Evolutionary conservation across 2,329 filamentous ascomycete species (phyloP).

Genomic region (Plenodomus tracheiphilus): DNA sequence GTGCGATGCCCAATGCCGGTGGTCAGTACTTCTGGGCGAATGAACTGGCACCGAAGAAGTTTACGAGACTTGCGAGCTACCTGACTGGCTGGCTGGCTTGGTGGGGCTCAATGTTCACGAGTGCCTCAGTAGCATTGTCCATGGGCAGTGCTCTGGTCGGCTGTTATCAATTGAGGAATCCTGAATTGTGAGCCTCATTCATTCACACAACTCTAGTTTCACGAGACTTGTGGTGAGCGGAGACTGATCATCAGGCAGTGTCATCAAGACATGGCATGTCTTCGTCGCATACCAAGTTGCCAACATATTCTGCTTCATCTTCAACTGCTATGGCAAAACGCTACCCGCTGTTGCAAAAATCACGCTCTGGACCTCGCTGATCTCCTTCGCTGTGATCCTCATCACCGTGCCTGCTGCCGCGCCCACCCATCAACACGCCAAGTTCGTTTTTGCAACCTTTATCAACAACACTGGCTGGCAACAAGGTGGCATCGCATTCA

Average conservation of each 20-base stretch:
- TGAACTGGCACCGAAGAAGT: constrained; percentile 52
- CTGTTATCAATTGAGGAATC: constrained; percentile 57
- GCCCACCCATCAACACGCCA: constrained; percentile 49
- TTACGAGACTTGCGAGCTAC: constrained; percentile 52
- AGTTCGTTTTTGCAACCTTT: constrained; percentile 58
- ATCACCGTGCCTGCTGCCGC: constrained; percentile 53
- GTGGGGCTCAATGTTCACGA: constrained; percentile 59
- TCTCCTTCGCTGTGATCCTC: constrained; percentile 54
- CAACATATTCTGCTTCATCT: constrained; percentile 54
- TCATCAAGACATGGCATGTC: constrained; percentile 41
- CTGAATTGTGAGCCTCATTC: constrained; percentile 52
- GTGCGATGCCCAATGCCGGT: constrained; percentile 55
- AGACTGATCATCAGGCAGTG: constrained; percentile 14
- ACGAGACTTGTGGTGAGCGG: not conserved
- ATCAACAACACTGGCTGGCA: constrained; percentile 57
- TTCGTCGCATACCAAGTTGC: constrained; percentile 53
- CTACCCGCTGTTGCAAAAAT: constrained; percentile 47
- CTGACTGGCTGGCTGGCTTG: constrained; percentile 57
- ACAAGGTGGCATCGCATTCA: constrained; percentile 54
- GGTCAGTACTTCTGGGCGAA: constrained; percentile 58
- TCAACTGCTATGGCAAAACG: constrained; percentile 50
- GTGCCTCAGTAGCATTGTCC: constrained; percentile 56
- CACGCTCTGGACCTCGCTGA: constrained; percentile 52
- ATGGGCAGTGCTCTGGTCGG: constrained; percentile 55
- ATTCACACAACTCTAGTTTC: not conserved